A percentile compares a stretch with the other conserved stretches of the same genome.
phyloP scores from a whole-genome alignment of 1,139 yeast species.

The Geotrichum klebahnii region DNA sequence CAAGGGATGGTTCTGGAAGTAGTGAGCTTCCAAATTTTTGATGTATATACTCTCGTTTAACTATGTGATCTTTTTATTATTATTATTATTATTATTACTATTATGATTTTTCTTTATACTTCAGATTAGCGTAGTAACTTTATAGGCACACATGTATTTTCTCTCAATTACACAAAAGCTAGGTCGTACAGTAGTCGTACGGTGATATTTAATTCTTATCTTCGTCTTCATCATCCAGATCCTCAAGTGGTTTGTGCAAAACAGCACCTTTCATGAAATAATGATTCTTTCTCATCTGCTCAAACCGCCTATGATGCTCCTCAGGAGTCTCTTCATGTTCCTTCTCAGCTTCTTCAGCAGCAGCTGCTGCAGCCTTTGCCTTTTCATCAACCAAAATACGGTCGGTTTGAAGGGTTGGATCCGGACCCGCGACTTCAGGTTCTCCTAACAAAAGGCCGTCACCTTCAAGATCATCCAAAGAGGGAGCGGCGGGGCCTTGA shows the following conservation, averaged over 20 bases:
- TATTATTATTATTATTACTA: constrained; percentile 3
- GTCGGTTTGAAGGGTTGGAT: constrained; percentile 30
- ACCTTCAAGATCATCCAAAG: constrained; percentile 41
- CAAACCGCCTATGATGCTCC: constrained; percentile 64
- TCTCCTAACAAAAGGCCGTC: constrained; percentile 53
- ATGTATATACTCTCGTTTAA: constrained; percentile 11
- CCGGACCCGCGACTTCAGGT: constrained; percentile 41
- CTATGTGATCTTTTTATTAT: constrained; percentile 12
- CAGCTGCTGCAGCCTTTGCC: constrained; percentile 31
- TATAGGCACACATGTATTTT: too few species aligned
- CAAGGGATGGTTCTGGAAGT: constrained; percentile 34
- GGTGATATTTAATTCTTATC: constrained; percentile 11
- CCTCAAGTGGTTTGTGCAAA: constrained; percentile 33
- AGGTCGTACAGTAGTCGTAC: constrained; percentile 6
- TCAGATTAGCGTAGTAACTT: constrained; percentile 4
- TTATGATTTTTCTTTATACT: not conserved
- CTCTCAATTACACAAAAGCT: too few species aligned
- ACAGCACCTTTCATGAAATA: constrained; percentile 65
- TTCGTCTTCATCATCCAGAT: constrained; percentile 29
- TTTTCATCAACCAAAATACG: constrained; percentile 29
- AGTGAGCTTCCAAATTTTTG: not conserved
- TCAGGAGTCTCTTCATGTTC: constrained; percentile 49
- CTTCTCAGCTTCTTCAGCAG: constrained; percentile 42
- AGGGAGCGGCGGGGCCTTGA: too few species aligned
- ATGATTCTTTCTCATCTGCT: constrained; percentile 70